These are phyloP conservation scores for Moelleriella libera DNA, from an alignment of 2,329 filamentous ascomycete species.

Conservation along the genomic window DNA sequence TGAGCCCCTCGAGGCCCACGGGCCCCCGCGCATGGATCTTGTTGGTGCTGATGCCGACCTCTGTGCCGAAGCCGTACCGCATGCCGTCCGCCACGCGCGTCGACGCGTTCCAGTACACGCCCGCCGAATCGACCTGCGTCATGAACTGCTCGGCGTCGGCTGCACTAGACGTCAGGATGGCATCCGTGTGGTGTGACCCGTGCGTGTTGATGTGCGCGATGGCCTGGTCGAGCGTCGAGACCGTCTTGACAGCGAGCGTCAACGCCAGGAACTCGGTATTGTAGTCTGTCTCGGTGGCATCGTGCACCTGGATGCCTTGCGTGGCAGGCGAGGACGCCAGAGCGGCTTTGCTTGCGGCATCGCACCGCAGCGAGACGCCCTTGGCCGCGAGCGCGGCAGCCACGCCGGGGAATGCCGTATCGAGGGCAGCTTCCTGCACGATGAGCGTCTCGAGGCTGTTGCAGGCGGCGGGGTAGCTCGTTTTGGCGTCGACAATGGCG, in stretches of 20 bases:
- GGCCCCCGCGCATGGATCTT: slow-evolving; percentile 93
- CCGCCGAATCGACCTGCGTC: slow-evolving; percentile 72
- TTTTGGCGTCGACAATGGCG: slow-evolving; percentile 83
- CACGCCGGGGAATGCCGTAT: slow-evolving; percentile 53
- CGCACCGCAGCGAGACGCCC: slow-evolving; percentile 75
- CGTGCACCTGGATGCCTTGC: slow-evolving; percentile 38
- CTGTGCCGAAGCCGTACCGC: slow-evolving; percentile 93
- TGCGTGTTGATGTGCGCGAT: slow-evolving; percentile 83
- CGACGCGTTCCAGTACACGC: slow-evolving; percentile 94
- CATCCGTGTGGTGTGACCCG: slow-evolving; percentile 88
- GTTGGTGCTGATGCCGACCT: slow-evolving; percentile 97
- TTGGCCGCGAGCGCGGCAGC: slow-evolving; percentile 61
- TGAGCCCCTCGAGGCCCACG: slow-evolving; percentile 85
- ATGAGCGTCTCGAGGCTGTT: slow-evolving; percentile 89
- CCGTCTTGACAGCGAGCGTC: slow-evolving; percentile 69
- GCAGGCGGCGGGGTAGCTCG: slow-evolving; percentile 87
- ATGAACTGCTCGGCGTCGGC: slow-evolving; percentile 69
- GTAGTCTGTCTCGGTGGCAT: slow-evolving; percentile 59
- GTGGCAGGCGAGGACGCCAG: slow-evolving; percentile 40
- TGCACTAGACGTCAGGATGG: slow-evolving; percentile 61
- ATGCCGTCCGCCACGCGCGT: slow-evolving; percentile 93
- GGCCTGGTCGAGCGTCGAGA: slow-evolving; percentile 54
- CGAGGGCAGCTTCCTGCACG: slow-evolving; percentile 58
- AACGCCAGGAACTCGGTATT: slow-evolving; percentile 82
- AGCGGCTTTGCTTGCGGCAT: slow-evolving; percentile 50